A percentile compares a stretch with the other conserved stretches of the same genome.
These are phyloP conservation scores for Wickerhamiella galacta DNA, from an alignment of 805 yeast species.

Conservation along the genomic window DNA sequence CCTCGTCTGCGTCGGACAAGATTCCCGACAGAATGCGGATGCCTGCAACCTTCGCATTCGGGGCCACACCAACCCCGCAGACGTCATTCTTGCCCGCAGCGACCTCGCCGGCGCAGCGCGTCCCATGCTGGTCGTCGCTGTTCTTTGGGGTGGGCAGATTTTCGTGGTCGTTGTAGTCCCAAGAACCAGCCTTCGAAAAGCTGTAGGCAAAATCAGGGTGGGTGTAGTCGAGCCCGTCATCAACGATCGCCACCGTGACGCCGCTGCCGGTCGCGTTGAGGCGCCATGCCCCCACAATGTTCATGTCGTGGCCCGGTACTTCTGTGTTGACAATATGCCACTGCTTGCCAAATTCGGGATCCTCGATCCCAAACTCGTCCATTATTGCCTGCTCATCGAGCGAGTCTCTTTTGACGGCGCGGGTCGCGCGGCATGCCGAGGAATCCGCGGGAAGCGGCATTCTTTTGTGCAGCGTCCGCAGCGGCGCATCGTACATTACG, in stretches of 20 bases:
- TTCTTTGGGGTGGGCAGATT: conserved; percentile 67
- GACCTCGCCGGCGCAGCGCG: conserved; percentile 95
- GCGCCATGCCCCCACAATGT: conserved; percentile 73
- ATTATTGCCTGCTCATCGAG: conserved; percentile 16
- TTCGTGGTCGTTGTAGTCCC: conserved; percentile 75
- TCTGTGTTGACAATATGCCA: conserved; percentile 80
- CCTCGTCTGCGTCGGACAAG: conserved; percentile 77
- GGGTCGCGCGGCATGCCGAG: not conserved
- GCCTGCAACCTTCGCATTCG: conserved; percentile 71
- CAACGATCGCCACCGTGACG: conserved; percentile 73
- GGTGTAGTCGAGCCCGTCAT: conserved; percentile 83
- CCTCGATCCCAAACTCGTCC: conserved; percentile 47
- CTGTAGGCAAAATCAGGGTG: conserved; percentile 54
- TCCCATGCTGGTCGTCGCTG: conserved; percentile 80
- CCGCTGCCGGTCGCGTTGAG: conserved; percentile 69
- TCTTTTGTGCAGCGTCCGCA: conserved; percentile 5
- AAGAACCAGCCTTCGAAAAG: conserved; percentile 56
- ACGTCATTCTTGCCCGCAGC: conserved; percentile 68
- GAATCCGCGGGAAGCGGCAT: conserved; percentile 7
- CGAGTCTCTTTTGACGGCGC: not conserved
- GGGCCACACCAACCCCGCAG: conserved; percentile 98
- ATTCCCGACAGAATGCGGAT: conserved; percentile 72
- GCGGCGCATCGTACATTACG: conserved; percentile 4
- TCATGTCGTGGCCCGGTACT: conserved; percentile 69
- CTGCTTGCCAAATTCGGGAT: conserved; percentile 70